These are phyloP conservation scores for Asclepias syriaca DNA, from an alignment of 257 asterid genomes.

Conservation along the genomic window DNA sequence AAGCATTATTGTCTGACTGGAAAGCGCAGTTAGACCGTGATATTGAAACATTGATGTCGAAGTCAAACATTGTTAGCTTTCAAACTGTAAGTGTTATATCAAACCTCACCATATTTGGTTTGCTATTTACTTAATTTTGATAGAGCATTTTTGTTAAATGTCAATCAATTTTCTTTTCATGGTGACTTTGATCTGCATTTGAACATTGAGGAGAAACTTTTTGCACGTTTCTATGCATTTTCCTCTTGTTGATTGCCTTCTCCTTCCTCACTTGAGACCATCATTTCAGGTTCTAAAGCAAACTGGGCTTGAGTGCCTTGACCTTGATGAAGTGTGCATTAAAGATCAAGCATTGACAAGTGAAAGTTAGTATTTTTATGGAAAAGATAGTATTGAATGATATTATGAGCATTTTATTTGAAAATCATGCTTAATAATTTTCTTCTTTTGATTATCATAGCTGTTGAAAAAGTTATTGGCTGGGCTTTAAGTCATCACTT, in stretches of 20 bases:
- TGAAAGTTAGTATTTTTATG: slow-evolving; percentile 52
- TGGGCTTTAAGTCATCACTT: slow-evolving; percentile 77
- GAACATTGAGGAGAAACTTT: neutral
- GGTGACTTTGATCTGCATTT: slow-evolving; percentile 2
- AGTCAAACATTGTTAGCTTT: slow-evolving; percentile 67
- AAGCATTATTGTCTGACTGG: slow-evolving; percentile 72
- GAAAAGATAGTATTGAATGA: slow-evolving; percentile 2
- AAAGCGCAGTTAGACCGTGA: slow-evolving; percentile 81
- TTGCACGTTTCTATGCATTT: neutral
- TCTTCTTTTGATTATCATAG: slow-evolving; percentile 32
- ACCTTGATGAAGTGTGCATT: slow-evolving; percentile 53
- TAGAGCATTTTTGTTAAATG: neutral
- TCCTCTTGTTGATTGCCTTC: neutral
- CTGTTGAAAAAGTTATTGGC: slow-evolving; percentile 80
- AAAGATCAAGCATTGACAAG: slow-evolving; percentile 75
- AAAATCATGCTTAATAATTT: neutral
- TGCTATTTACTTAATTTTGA: neutral
- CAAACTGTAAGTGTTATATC: slow-evolving; percentile 54
- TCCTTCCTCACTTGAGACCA: slow-evolving; percentile 1
- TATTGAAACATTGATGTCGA: slow-evolving; percentile 69
- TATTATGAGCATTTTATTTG: neutral
- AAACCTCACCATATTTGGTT: neutral
- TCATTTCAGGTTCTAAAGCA: slow-evolving; percentile 63
- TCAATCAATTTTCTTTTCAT: neutral
- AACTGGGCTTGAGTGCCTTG: slow-evolving; percentile 63